phyloP scores from a whole-genome alignment of 345 rosid genomes.

The Hirschfeldia incana region DNA sequence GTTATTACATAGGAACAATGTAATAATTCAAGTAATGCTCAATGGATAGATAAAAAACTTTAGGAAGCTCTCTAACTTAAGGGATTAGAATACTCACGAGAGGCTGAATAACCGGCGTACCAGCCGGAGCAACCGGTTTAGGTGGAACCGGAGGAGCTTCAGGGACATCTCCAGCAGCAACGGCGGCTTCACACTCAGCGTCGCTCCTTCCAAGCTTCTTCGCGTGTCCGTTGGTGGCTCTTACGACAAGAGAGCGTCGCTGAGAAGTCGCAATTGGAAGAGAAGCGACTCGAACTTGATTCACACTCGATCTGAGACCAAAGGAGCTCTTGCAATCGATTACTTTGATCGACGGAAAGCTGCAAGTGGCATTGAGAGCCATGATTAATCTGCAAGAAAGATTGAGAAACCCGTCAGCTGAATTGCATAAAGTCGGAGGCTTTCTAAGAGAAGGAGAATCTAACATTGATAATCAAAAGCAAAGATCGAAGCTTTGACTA shows the following conservation, averaged over 20 bases:
- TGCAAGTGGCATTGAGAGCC: conserved; percentile 42
- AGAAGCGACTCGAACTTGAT: conserved; percentile 33
- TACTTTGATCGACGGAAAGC: conserved; percentile 37
- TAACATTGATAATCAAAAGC: neutral
- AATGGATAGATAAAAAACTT: too few species aligned
- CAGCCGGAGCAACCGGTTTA: conserved; percentile 71
- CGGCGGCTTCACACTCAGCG: conserved; percentile 88
- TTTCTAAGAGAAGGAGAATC: neutral
- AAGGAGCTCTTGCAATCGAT: conserved; percentile 36
- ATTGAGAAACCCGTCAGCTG: neutral
- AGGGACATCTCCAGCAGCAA: conserved; percentile 76
- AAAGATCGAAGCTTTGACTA: neutral
- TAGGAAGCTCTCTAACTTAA: neutral
- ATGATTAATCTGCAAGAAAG: conserved; percentile 30
- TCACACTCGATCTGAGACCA: conserved; percentile 30
- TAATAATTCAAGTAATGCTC: too few species aligned
- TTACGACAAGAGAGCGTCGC: conserved; percentile 35
- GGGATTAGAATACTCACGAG: conserved; percentile 49
- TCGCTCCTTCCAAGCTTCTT: conserved; percentile 60
- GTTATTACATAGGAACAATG: neutral
- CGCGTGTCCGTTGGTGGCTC: conserved; percentile 48
- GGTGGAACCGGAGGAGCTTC: conserved; percentile 85
- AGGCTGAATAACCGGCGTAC: conserved; percentile 69
- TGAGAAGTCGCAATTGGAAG: conserved; percentile 19
- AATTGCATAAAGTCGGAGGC: neutral